A percentile compares a stretch with the other conserved stretches of the same genome.
These are phyloP conservation scores for Haplosporangium sp. DNA, from an alignment of 371 early-diverging fungal genomes.

Conservation along the genomic window DNA sequence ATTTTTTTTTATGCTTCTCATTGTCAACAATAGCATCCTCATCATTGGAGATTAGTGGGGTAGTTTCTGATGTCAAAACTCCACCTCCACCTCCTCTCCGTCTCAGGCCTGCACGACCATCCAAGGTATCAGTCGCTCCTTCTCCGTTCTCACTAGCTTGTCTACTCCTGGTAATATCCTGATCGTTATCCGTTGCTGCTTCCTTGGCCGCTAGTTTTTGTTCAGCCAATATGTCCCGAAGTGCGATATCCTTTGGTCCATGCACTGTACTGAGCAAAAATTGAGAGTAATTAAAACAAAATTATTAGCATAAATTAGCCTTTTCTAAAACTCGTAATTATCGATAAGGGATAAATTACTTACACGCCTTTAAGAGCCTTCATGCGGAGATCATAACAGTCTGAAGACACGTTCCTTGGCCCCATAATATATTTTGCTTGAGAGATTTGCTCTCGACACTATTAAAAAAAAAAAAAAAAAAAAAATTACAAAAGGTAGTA, in stretches of 20 bases:
- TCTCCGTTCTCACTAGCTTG: constrained; percentile 8
- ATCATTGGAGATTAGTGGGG: neutral
- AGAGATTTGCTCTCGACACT: constrained; percentile 50
- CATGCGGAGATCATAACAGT: constrained; percentile 54
- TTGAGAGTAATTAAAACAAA: no score
- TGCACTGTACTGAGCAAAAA: neutral
- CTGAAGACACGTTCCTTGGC: constrained; percentile 47
- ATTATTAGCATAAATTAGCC: no score
- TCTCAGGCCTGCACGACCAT: constrained; percentile 22
- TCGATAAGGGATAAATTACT: neutral
- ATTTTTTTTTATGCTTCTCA: constrained; percentile 7
- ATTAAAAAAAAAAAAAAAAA: neutral
- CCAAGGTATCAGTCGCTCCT: neutral
- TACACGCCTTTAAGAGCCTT: constrained; percentile 53
- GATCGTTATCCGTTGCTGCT: constrained; percentile 4
- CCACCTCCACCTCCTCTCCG: constrained; percentile 20
- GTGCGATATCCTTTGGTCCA: constrained; percentile 21
- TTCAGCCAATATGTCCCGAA: constrained; percentile 26
- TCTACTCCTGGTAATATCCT: neutral
- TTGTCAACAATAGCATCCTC: constrained; percentile 2
- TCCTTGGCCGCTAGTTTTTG: constrained; percentile 12
- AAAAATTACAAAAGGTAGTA: no score
- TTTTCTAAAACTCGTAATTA: no score
- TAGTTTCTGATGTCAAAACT: neutral
- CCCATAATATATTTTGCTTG: constrained; percentile 56